Evolutionary conservation across 768 basidiomycete species (phyloP), one percentile per base, ranked within the genome.

Genomic region (Calocera cornea): DNA sequence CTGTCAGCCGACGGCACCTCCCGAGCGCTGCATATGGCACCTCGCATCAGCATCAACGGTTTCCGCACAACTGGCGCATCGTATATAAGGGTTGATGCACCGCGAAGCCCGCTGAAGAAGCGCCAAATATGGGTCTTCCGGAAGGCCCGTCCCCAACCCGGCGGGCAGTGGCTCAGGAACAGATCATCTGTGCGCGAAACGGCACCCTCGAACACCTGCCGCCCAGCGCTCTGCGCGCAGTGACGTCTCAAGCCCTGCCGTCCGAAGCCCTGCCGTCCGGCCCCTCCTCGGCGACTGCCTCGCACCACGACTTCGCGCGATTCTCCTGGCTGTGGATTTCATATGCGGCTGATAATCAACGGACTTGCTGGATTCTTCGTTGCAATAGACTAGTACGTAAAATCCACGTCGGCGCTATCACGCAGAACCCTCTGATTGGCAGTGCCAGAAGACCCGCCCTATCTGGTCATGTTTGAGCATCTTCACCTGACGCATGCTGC

Each of bases 61-160:
- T 60, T 60, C 54, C 54, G 5, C 54, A 27, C 2, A 29, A 33
- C 31, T 19, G 54, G 24, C 31, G 2, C 54, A 33, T 60, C 31
- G 31, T 33, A 60, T 60, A 29, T 60, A 60, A 27, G 31, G 54
- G 54, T 22, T n/a, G n/a, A 27, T 12, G 24, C 24, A 60, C 54
- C 54, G 31, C 54, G 27, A 60, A 33, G 31, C 54, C 10, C 7
- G 10, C 2, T 27, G 54, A 60, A 33, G 54, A 60, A 60, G 14
- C 31, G 5, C 54, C 54, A 60, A 60, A 60, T 60, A 60, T 29
- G 54, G 54, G 31, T 16, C 54, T 60, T 60, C 54, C 54, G 54
- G 54, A 60, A 60, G 54, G 2, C 54, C 54, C 54, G 54, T 27
- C 54, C 54, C 27, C 24, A 60, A 60, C 14, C 31, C 54, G 54